Percentiles rank a stretch among this genome's conserved stretches.
These are phyloP conservation scores for Grifola frondosa DNA, from an alignment of 1,284 basidiomycete genomes.

Conservation along the genomic window DNA sequence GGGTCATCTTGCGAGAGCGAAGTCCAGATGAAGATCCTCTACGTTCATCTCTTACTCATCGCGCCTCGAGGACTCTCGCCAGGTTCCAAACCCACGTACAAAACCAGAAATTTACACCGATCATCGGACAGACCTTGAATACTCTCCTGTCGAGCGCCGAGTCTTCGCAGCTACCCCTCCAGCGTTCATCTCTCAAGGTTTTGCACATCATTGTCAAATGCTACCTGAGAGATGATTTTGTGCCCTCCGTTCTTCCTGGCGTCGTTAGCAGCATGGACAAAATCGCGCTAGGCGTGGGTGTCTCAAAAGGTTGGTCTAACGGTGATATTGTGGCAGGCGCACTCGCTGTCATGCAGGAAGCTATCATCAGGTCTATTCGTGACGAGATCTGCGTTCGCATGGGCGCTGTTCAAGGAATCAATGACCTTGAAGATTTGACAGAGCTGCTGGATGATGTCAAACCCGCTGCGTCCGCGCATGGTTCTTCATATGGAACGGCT, in stretches of 20 bases:
- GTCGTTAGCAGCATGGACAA: constrained; percentile 75
- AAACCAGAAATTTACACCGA: constrained; percentile 59
- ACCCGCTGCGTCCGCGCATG: constrained; percentile 7
- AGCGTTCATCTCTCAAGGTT: constrained; percentile 62
- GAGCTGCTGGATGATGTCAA: constrained; percentile 31
- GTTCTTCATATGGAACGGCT: constrained; percentile 42
- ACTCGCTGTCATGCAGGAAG: constrained; percentile 55
- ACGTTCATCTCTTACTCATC: constrained; percentile 28
- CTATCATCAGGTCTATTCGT: constrained; percentile 57
- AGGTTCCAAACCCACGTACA: constrained; percentile 49
- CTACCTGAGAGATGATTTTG: constrained; percentile 64
- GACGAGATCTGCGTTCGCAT: constrained; percentile 66
- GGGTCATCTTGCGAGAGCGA: constrained; percentile 54
- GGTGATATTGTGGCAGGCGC: constrained; percentile 62
- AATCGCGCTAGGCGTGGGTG: constrained; percentile 50
- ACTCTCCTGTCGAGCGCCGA: constrained; percentile 58
- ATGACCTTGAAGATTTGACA: constrained; percentile 62
- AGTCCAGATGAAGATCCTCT: constrained; percentile 37
- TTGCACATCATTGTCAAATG: constrained; percentile 52
- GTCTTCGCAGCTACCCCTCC: constrained; percentile 60
- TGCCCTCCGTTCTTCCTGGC: constrained; percentile 80
- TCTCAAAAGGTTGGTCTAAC: constrained; percentile 61
- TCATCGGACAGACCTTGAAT: constrained; percentile 82
- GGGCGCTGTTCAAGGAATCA: constrained; percentile 53
- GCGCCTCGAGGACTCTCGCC: constrained; percentile 31